Base-by-base conservation (phyloP, 305 asterid species). In the Fraxinus xanthoxyloides region DNA sequence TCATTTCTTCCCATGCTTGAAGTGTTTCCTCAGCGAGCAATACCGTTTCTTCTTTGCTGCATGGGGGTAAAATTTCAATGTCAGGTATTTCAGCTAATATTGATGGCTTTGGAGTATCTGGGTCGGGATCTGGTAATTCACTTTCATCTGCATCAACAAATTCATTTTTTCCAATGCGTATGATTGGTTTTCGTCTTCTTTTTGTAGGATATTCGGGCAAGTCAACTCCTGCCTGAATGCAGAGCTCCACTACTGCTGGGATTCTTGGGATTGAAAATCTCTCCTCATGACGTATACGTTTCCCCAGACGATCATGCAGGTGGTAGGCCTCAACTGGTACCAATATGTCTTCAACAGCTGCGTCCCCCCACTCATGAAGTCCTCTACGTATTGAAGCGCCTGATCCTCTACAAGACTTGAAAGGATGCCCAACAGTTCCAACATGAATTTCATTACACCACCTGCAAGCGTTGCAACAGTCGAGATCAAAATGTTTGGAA, bases 201-300 rank as follows among this genome's bases (percentile, higher is more conserved):
- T 96, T 96, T 65, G 97, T 90, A 7, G 97, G 99, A 76, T 91
- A 96, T 72, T 91, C 97, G 0, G 95, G 95, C 75, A 93, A 84
- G 75, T 94, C 97, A 17, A 96, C 98, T 65, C 99, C 99, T 32
- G 97, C 98, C 89, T 95, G 99, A 82, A 95, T 91, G 89, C 99
- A 96, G 81, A 96, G 98, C 92, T 96, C 98, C 12, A 90, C 94
- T 21, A 96, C 81, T 56, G 98, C 97, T 8, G 98, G 98, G 13
- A 94, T 88, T 82, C 95, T 88, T 28, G 98, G 97, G 88, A 94
- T 67, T 0, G 97, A 88, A 82, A 94, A 96, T 86, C 98, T 89
- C 86, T 94, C 98, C 70, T 87, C 90, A 4, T 94, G 98, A 30
- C 95, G 31, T 43, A 96, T 92, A 34, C 98, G 97, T 73, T 88